phyloP scores from a whole-genome alignment of 2,329 filamentous ascomycete species.

The Aureobasidium sp. region DNA sequence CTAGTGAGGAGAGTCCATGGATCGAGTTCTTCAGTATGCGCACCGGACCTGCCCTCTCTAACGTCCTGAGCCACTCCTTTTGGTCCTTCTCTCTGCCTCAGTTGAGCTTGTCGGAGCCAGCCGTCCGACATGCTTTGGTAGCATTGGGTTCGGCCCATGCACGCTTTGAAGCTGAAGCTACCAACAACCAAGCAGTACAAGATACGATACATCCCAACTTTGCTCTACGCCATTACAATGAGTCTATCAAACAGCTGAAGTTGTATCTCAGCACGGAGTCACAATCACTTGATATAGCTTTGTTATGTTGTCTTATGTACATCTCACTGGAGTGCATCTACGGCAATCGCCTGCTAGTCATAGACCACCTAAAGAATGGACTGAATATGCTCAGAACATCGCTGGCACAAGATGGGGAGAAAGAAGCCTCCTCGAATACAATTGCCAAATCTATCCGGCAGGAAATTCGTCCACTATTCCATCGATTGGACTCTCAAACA shows the following conservation, averaged over 20 bases:
- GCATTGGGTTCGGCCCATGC: constrained; percentile 28
- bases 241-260: constrained; percentile 26
- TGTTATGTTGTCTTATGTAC: constrained; percentile 27
- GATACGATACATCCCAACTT: background rate
- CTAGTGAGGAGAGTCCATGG: constrained; percentile 4
- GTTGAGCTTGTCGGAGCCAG: constrained; percentile 25
- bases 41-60: constrained; percentile 20
- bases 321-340: constrained; percentile 29
- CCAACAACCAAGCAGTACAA: background rate
- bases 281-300: constrained; percentile 23
- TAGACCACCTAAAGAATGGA: constrained; percentile 28
- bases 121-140: constrained; percentile 27
- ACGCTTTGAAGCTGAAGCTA: constrained; percentile 14
- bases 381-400: constrained; percentile 20
- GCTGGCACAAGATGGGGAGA: background rate
- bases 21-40: constrained; percentile 23
- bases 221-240: constrained; percentile 26
- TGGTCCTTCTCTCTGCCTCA: constrained; percentile 28
- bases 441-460: background rate
- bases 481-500: constrained; percentile 3
- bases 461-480: background rate
- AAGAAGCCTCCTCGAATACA: background rate
- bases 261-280: constrained; percentile 20
- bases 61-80: constrained; percentile 23
- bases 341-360: constrained; percentile 26